Base-by-base conservation (phyloP, 2,329 filamentous ascomycete genomes). In the Periconia sp. region DNA sequence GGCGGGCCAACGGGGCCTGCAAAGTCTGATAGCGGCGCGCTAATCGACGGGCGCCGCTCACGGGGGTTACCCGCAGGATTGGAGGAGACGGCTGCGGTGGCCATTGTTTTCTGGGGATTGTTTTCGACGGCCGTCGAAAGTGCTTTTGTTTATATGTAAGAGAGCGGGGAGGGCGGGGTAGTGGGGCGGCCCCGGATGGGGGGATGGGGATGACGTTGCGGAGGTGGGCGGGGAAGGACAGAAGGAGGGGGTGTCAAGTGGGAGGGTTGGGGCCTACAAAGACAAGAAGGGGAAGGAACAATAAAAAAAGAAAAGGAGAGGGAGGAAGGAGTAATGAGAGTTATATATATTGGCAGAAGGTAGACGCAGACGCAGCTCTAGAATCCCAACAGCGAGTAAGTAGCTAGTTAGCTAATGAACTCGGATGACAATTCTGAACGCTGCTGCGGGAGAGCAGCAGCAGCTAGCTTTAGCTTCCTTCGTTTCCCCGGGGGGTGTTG, bases 1-100 rank as follows among this genome's bases (percentile, higher is more conserved):
- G 56, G 53, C 41, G 92, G 91, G n/a, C 89, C 89, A 53, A 97
- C 85, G 17, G 90, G 88, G 60, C 92, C 92, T 74, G 90, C 83
- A 58, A 97, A 87, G 71, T 96, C 91, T 60, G 90, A 85, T 64
- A 97, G 87, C 45, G 92, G 92, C 64, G 90, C 90, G 61, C 89
- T 86, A 53, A 84, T 88, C 18, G 91, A 96, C 54, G 90, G 91
- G 62, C 85, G 89, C 64, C 92, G 88, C 81, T 96, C 87, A 61
- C 91, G 84, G 46, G 53, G 49, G 35, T 48, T 23, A 5, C 31
- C 17, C 31, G 41, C 31, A 13, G 33, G 3, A 11, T 11, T 37
- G 41, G 78, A 76, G n/a, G 74, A 55, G 13, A 73, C 55, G 30
- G 51, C 58, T n/a, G 65, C 47, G 41, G 63, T 53, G 49, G 68